Percentiles rank a stretch among this genome's conserved stretches.
Conservation (phyloP, 352 stramenopile species). For the Achlya hypogyna region DNA sequence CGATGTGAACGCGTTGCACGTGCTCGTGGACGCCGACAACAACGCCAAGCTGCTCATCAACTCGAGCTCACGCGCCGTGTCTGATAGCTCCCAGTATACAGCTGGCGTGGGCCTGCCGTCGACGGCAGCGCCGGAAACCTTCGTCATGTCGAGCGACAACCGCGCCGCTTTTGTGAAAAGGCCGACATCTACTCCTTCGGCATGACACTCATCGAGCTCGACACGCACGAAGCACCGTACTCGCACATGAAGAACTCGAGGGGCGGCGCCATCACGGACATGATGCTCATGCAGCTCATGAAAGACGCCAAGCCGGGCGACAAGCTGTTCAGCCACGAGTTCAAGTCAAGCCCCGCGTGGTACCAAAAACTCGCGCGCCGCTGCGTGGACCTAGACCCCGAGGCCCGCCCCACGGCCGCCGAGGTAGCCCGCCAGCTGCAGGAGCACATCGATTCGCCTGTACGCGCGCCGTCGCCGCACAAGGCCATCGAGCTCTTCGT, state of each 20-base stretch:
- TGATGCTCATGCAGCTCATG: neutral
- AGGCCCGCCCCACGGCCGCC: neutral
- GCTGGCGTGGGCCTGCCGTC: neutral
- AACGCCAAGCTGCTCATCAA: neutral
- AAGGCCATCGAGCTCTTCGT: neutral
- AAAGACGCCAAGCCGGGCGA: neutral
- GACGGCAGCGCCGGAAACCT: neutral
- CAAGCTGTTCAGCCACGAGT: neutral
- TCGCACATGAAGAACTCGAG: neutral
- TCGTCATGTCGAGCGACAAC: neutral
- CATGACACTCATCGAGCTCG: neutral
- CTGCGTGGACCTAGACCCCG: neutral
- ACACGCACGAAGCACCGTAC: neutral
- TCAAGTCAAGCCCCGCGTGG: neutral
- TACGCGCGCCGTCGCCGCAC: neutral
- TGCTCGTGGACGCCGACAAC: neutral
- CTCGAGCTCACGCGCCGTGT: neutral
- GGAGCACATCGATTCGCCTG: neutral
- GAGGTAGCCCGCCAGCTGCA: neutral
- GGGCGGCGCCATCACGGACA: neutral
- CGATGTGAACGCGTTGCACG: neutral
- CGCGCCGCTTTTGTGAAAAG: neutral
- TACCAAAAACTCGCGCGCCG: neutral
- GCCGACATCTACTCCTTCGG: neutral
- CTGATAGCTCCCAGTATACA: neutral